Evolutionary conservation across 2,329 filamentous ascomycete genomes (phyloP).

Genomic region (Paradendryphiella salina): DNA sequence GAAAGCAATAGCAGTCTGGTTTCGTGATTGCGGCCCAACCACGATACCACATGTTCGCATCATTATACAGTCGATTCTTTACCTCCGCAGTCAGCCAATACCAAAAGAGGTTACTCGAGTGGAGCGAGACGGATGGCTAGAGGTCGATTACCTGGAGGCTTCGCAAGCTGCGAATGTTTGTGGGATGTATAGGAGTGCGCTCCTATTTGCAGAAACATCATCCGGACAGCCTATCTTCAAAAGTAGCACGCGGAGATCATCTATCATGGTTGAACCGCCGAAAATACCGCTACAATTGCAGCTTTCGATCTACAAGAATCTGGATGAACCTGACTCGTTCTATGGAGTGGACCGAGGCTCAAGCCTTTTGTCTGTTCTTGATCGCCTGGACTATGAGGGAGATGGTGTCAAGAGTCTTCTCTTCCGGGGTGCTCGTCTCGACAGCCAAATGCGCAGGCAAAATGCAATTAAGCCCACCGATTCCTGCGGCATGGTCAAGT

Average conservation of each 20-base stretch:
- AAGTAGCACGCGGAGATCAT: constrained; percentile 66
- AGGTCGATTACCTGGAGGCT: constrained; percentile 73
- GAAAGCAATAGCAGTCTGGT: constrained; percentile 64
- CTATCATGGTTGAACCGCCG: constrained; percentile 53
- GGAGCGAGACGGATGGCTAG: constrained; percentile 81
- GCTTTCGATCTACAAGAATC: constrained; percentile 81
- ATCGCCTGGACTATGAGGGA: constrained; percentile 84
- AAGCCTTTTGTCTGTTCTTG: constrained; percentile 75
- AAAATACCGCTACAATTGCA: constrained; percentile 66
- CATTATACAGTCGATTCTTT: constrained; percentile 78
- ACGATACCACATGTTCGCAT: constrained; percentile 69
- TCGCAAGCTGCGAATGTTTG: constrained; percentile 74
- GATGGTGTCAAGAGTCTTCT: constrained; percentile 85
- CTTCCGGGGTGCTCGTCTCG: constrained; percentile 87
- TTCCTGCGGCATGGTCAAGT: constrained; percentile 70
- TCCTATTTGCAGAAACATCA: constrained; percentile 79
- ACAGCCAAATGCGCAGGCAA: constrained; percentile 73
- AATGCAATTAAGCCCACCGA: constrained; percentile 62
- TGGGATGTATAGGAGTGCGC: constrained; percentile 82
- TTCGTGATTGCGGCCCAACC: constrained; percentile 54
- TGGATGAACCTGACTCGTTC: constrained; percentile 95
- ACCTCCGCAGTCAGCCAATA: constrained; percentile 78
- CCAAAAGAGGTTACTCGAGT: constrained; percentile 77
- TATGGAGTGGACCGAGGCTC: constrained; percentile 84
- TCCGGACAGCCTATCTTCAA: constrained; percentile 55